Base-by-base conservation (phyloP, 2,329 filamentous ascomycete species). In the Epichloe sibirici region DNA sequence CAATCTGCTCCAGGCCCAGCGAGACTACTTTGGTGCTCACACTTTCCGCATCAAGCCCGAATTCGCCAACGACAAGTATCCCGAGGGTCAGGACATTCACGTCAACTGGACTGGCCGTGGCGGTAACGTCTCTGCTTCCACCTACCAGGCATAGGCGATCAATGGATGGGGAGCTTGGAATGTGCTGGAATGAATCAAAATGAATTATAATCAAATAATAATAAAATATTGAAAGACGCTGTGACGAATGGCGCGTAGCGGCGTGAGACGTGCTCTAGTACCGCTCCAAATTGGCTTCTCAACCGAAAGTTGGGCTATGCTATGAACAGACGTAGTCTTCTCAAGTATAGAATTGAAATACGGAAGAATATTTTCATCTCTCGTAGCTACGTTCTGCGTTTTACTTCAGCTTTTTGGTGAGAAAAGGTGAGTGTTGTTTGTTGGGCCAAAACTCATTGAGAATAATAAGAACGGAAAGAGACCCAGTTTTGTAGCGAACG, bases 41-140 rank as follows among this genome's bases (percentile, higher is more conserved):
- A 93, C 88, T 61, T 93, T 93, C 84, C 77, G 77, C 65, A 81
- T 93, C 75, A 91, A 93, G 85, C 86, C 88, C 56, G 86, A 91
- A 75, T 66, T 63, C 60, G 86, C 86, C 63, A 86, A 66, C 71
- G 82, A 77, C 54, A 90, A 89, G 75, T 95, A 94, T 78, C 85
- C 84, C 60, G 82, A 78, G 63, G 89, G 85, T 71, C 76, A 90
- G 76, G 83, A 97, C 72, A 93, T 91, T 69, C 93, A 98, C 82
- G 90, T 97, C 73, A 98, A 98, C 88, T 98, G 93, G 93, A 98
- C 93, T 63, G 93, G 93, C 65, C 87, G 93, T 71, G 93, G 93
- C 69, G 93, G 93, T 68, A 93, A 97, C 69, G 87, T 98, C 60
- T 95, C 90, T 63, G 93, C 93, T 65, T 95, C 90, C 50, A 97